Evolutionary conservation across 2,329 filamentous ascomycete species (phyloP).

Genomic region (Cryphonectria carpinicola): DNA sequence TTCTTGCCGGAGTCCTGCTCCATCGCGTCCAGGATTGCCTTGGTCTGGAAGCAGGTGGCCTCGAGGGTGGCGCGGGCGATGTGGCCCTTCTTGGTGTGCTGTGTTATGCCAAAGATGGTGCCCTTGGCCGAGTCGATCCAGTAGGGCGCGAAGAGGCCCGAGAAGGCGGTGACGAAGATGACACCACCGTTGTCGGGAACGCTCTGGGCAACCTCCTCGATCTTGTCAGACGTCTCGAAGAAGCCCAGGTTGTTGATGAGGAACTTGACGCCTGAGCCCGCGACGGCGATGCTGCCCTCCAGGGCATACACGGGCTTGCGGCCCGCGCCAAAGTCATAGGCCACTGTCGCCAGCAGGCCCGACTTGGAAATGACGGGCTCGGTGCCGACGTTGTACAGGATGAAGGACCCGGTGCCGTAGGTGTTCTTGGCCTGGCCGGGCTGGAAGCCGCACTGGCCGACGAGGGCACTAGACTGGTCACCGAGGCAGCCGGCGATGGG

Average conservation of each 20-base stretch:
- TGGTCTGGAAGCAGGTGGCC: constrained; percentile 90
- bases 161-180: constrained; percentile 88
- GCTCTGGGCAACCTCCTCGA: constrained; percentile 55
- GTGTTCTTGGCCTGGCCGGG: constrained; percentile 88
- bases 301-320: constrained; percentile 73
- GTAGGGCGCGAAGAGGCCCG: constrained; percentile 88
- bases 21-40: constrained; percentile 91
- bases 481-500: constrained; percentile 83
- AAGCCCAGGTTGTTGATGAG: constrained; percentile 67
- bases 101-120: constrained; percentile 84
- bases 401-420: constrained; percentile 87
- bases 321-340: constrained; percentile 74
- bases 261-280: constrained; percentile 80
- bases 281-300: constrained; percentile 83
- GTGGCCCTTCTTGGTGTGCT: constrained; percentile 83
- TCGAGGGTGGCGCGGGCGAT: constrained; percentile 89
- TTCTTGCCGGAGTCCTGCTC: constrained; percentile 80
- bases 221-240: constrained; percentile 53
- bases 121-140: constrained; percentile 94
- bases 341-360: constrained; percentile 83
- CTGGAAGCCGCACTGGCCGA: constrained; percentile 83
- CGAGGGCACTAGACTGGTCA: constrained; percentile 84
- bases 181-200: constrained; percentile 78
- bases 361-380: constrained; percentile 85
- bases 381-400: constrained; percentile 85